Evolutionary conservation across 352 stramenopile genomes (phyloP), one percentile per base, ranked within the genome.

Genomic region (Phytopythium ostracodes): DNA sequence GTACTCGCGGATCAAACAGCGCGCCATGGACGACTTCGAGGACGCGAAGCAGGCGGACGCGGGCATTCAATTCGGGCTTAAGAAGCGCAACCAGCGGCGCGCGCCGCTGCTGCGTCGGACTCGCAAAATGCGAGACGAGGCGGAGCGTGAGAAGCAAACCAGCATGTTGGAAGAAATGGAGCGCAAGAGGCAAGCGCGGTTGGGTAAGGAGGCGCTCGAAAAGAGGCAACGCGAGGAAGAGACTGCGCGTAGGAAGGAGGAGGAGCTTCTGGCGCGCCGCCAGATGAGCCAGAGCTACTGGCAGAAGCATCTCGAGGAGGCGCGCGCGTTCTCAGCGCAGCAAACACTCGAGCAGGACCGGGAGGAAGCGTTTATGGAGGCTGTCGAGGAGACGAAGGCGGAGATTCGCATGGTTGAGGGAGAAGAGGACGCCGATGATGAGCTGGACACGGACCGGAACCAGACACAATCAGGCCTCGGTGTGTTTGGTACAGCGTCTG

Each of bases 201-300:
- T 74, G 55, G 75, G 79, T 20, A 40, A 68, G 5, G 65, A 74
- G 31, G 55, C 72, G 0, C 50, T 46, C 1, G 60, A 72, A 33
- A 77, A 84, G 24, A 65, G 70, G 24, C 58, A 52, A 1, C 33
- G 56, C 2, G 52, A 59, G 1, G 61, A 62, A 0, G 63, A 67
- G 4, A 53, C 68, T 0, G 66, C 73, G 52, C 50, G 66, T 14
- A 60, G 65, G 27, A 59, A 46, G 12, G 72, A 74, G 2, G 38
- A 69, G 0, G 67, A 79, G n/a, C 56, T 70, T 0, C 56, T 67
- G 0, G 68, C 80, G 36, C 71, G 72, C 4, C 70, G 84, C 9
- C 66, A 80, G n/a, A 74, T 79, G 62, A 91, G 84, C 51, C 68
- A 81, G 53, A 76, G 72, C 20, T 92, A 89, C 54, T 93, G 84